Evolutionary conservation across 108 stramenopile genomes (phyloP).

Genomic region (Mediolabrus comicus): DNA sequence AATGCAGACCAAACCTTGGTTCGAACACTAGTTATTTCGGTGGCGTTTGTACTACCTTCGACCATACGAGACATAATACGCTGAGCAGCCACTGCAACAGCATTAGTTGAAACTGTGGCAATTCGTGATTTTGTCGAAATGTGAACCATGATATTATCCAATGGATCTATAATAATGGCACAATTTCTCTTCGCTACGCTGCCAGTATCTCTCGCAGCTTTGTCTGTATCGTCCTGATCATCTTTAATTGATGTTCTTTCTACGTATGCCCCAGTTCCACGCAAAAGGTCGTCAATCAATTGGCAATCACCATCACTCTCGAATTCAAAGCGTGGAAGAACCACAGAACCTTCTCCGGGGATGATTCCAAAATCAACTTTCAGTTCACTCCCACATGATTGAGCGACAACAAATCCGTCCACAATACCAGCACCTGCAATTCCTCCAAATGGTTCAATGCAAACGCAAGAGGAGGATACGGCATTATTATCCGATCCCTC

Average conservation of each 20-base stretch:
- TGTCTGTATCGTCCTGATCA: constrained; percentile 7
- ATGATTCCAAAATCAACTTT: constrained; percentile 62
- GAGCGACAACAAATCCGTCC: constrained; percentile 63
- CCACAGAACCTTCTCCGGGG: constrained; percentile 40
- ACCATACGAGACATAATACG: constrained; percentile 22
- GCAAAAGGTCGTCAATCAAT: constrained; percentile 52
- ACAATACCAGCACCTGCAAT: constrained; percentile 46
- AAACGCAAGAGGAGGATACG: background rate
- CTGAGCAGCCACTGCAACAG: constrained; percentile 37
- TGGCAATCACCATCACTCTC: constrained; percentile 55
- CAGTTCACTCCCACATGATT: constrained; percentile 2
- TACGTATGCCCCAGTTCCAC: constrained; percentile 45
- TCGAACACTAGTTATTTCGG: constrained; percentile 15
- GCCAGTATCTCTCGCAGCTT: background rate
- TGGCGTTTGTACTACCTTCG: constrained; percentile 15
- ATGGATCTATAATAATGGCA: constrained; percentile 59
- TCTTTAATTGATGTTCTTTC: constrained; percentile 48
- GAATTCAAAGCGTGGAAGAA: constrained; percentile 67
- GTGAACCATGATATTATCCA: constrained; percentile 67
- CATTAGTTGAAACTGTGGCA: constrained; percentile 61
- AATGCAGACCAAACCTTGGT: constrained; percentile 69
- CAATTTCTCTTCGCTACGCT: constrained; percentile 1
- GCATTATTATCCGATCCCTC: constrained; percentile 24
- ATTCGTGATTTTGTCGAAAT: constrained; percentile 50
- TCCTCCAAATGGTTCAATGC: constrained; percentile 48